Percentiles rank a stretch among this genome's conserved stretches.
Evolutionary conservation across 1,284 basidiomycete species (phyloP).

Genomic region (Leccinum solheimii): DNA sequence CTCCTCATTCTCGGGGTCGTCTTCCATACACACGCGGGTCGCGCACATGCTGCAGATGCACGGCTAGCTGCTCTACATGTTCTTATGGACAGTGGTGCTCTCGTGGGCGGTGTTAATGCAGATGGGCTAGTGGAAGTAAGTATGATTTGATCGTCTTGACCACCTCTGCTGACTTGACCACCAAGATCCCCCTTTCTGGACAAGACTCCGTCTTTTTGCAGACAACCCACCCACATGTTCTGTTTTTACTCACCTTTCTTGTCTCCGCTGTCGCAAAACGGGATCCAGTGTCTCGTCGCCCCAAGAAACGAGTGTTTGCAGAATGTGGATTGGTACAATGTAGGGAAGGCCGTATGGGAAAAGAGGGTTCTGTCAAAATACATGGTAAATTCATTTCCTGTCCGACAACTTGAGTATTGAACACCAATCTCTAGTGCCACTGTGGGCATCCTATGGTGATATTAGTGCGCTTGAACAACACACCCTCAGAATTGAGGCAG

Average conservation of each 20-base stretch:
- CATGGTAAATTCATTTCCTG: constrained; percentile 23
- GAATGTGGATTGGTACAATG: constrained; percentile 55
- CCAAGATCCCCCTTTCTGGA: constrained; percentile 38
- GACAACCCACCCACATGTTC: constrained; percentile 63
- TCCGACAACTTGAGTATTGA: neutral
- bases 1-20: constrained; percentile 58
- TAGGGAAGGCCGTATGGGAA: constrained; percentile 19
- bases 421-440: constrained; percentile 23
- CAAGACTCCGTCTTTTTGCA: constrained; percentile 52
- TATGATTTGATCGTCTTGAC: constrained; percentile 6
- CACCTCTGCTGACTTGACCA: constrained; percentile 6
- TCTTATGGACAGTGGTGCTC: constrained; percentile 57
- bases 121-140: constrained; percentile 53
- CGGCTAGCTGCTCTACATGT: constrained; percentile 59
- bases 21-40: constrained; percentile 58
- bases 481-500: constrained; percentile 64
- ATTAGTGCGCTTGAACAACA: constrained; percentile 48
- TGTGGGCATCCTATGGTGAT: constrained; percentile 55
- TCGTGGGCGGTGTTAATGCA: constrained; percentile 43
- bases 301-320: constrained; percentile 69
- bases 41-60: constrained; percentile 43
- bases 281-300: constrained; percentile 69
- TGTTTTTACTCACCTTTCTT: constrained; percentile 65
- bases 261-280: constrained; percentile 64
- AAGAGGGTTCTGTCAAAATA: constrained; percentile 19